phyloP scores from a whole-genome alignment of 139 green algal species.

The Diplosphaera chodatii region DNA sequence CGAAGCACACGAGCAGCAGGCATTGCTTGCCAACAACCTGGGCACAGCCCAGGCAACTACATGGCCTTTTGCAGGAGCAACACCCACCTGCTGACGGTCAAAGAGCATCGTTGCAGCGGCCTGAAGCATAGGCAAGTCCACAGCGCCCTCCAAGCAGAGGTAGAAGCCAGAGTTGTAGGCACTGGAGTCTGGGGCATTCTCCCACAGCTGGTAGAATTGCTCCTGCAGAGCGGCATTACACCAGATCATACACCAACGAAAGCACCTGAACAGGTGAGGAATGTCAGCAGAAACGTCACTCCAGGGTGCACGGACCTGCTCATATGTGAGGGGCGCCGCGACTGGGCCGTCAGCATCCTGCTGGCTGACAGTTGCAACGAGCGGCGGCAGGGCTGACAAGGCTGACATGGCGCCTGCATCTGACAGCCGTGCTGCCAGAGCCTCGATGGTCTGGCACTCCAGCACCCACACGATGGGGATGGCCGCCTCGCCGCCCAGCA shows the following conservation, averaged over 20 bases:
- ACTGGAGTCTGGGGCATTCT: neutral
- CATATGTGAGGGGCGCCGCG: neutral
- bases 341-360: no score
- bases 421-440: slow-evolving; percentile 3
- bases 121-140: slow-evolving; percentile 1
- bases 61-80: neutral
- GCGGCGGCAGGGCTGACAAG: neutral
- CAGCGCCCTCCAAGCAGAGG: neutral
- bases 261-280: no score
- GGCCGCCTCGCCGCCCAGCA: neutral
- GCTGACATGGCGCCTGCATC: neutral
- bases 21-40: no score
- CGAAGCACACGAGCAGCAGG: no score
- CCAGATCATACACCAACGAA: no score
- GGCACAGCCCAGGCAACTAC: no score
- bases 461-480: slow-evolving; percentile 16
- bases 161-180: slow-evolving; percentile 2
- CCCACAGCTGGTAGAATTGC: neutral
- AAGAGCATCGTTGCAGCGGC: neutral
- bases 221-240: slow-evolving; percentile 2
- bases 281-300: no score
- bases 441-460: slow-evolving; percentile 13
- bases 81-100: slow-evolving; percentile 3
- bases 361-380: neutral
- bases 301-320: neutral